Base-by-base conservation (phyloP, 805 yeast species). In the Monosporozyma aquatica region DNA sequence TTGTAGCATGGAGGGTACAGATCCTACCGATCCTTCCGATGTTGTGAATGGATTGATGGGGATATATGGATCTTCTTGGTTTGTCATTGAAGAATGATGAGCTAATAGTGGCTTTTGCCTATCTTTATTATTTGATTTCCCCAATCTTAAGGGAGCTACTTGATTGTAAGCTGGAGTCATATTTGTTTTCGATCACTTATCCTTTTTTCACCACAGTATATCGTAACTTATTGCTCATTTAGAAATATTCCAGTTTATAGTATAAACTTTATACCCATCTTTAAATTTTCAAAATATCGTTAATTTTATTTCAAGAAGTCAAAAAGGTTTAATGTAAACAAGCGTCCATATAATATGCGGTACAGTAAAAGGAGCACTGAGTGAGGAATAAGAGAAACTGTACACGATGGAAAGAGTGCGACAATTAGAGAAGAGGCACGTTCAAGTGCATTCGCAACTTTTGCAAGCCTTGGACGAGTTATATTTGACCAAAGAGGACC, bases 381-480 rank as follows among this genome's bases (percentile, higher is more conserved):
- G n/a, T n/a, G n/a, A n/a, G 9, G 25, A 23, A 23, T 9, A 23
- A 23, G 25, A 30, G 3, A 15, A 17, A 17, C 8, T 17, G 17
- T 25, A 27, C 20, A n/a, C 41, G 18, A 28, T 38, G 44, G 50
- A 47, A 26, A 41, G 43, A 37, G 44, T 54, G 8, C 27, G 42
- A 13, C 53, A 47, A 9, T 45, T 56, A 15, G 64, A 59, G 40
- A 46, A 51, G 18, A 46, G 47, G 44, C 67, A 68, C 42, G 65
- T 62, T 0, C 41, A 48, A 22, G 47, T 62, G 0, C 65, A 69
- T 43, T 46, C 50, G n/a, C 56, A 61, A 17, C 47, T 69, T 11
- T 45, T 67, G 4, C 37, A 47, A 14, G 46, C 57, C 0, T 41
- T 69, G 21, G 74, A 70, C 42, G 48, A 54, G 14, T 46, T 70